Evolutionary conservation across 352 stramenopile genomes (phyloP).

Genomic region (Globisporangium emineosum): DNA sequence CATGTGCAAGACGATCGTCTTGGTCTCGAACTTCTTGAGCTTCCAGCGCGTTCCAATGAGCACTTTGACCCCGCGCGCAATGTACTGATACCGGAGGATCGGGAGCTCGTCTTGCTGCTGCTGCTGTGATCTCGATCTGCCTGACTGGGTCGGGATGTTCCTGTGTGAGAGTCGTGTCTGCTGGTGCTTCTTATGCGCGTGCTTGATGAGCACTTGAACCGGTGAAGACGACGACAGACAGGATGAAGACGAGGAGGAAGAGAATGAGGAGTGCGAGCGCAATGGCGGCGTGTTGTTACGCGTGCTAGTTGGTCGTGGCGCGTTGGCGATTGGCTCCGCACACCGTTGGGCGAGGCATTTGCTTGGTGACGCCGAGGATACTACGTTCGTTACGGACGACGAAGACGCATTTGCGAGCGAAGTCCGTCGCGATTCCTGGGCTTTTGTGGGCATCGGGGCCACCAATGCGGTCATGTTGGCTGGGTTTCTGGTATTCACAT

Average conservation of each 20-base stretch:
- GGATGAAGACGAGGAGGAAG: neutral
- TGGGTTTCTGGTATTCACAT: neutral
- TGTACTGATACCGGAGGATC: slow-evolving; percentile 47
- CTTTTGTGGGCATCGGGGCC: slow-evolving; percentile 6
- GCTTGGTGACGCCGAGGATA: neutral
- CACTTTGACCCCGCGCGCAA: slow-evolving; percentile 42
- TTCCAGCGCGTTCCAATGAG: slow-evolving; percentile 43
- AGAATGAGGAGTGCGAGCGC: neutral
- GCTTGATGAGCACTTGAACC: slow-evolving; percentile 4
- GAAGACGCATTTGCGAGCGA: neutral
- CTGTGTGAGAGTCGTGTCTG: neutral
- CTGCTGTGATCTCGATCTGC: neutral
- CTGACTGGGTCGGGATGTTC: neutral
- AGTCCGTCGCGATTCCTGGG: neutral
- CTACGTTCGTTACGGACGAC: neutral
- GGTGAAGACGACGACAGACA: slow-evolving; percentile 1
- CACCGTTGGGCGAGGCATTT: neutral
- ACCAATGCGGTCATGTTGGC: neutral
- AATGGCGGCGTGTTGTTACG: neutral
- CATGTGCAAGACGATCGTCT: slow-evolving; percentile 36
- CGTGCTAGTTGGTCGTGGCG: neutral
- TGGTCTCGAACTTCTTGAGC: slow-evolving; percentile 44
- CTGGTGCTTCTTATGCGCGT: neutral
- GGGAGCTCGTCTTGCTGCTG: slow-evolving; percentile 25
- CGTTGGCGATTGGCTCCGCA: neutral